Conservation (phyloP, 768 basidiomycete genomes). For the Terana coerulea region DNA sequence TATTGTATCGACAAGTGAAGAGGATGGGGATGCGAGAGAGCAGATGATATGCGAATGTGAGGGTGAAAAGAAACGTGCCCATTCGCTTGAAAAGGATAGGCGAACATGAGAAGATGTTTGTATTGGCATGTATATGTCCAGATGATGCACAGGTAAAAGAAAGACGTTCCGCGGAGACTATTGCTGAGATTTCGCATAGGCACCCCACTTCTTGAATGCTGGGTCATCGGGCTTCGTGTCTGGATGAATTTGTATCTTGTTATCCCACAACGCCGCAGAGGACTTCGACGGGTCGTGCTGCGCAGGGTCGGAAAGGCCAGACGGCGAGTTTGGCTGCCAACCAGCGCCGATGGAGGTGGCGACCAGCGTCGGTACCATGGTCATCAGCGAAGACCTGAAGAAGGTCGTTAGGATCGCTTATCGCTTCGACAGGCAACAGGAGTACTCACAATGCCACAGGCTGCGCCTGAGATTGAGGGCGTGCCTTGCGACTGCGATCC, state of each 20-base stretch:
- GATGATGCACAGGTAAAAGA: neutral
- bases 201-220: constrained; percentile 28
- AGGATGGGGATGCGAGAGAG: no score
- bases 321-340: constrained; percentile 53
- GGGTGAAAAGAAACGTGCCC: no score
- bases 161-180: neutral
- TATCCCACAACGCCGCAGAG: constrained; percentile 80
- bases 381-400: constrained; percentile 63
- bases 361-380: constrained; percentile 73
- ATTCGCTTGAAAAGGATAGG: no score
- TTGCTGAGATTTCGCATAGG: neutral
- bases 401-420: constrained; percentile 27
- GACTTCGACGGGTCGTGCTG: constrained; percentile 74
- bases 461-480: constrained; percentile 44
- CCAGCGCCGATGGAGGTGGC: constrained; percentile 71
- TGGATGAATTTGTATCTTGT: constrained; percentile 84
- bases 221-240: constrained; percentile 72
- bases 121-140: neutral
- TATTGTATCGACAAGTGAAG: no score
- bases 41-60: no score
- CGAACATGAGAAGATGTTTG: no score
- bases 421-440: constrained; percentile 15
- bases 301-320: constrained; percentile 65
- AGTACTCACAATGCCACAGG: constrained; percentile 45
- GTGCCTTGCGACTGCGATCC: constrained; percentile 68